Conservation (phyloP, 2,329 filamentous ascomycete genomes). For the Fusarium nematophilum region DNA sequence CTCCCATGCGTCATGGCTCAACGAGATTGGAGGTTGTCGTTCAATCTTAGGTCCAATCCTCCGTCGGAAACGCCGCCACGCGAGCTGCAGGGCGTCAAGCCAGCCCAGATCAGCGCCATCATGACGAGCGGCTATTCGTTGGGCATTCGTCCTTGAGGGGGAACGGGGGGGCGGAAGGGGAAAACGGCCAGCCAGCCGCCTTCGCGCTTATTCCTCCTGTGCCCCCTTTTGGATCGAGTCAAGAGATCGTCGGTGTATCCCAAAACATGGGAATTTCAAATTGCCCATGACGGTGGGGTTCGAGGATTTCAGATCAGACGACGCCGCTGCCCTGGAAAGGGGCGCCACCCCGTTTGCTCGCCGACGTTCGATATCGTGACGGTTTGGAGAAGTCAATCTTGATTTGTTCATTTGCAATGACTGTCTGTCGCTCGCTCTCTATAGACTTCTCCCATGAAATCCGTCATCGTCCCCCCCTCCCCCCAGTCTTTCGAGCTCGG, state of each 20-base stretch:
- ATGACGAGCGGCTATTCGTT: slow-evolving; percentile 18
- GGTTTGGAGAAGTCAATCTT: slow-evolving; percentile 20
- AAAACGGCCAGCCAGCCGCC: slow-evolving; percentile 22
- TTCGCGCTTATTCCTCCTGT: slow-evolving; percentile 27
- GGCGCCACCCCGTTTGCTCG: too few species aligned
- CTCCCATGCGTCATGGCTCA: too few species aligned
- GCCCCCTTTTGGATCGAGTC: slow-evolving; percentile 18
- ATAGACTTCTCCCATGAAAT: slow-evolving; percentile 20
- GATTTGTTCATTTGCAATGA: slow-evolving; percentile 22
- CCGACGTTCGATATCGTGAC: too few species aligned
- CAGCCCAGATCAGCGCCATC: background rate
- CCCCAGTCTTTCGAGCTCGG: slow-evolving; percentile 15
- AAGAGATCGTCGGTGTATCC: slow-evolving; percentile 11
- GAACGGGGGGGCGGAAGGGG: slow-evolving; percentile 26
- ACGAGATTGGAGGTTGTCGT: too few species aligned
- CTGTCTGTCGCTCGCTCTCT: slow-evolving; percentile 20
- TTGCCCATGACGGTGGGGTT: slow-evolving; percentile 12
- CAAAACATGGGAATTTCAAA: slow-evolving; percentile 30
- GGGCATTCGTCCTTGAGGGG: background rate
- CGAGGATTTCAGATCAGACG: background rate
- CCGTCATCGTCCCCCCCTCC: slow-evolving; percentile 12
- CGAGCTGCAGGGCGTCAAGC: slow-evolving; percentile 5
- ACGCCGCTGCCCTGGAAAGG: background rate
- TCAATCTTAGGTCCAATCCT: too few species aligned
- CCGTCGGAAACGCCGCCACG: slow-evolving; percentile 21